phyloP scores from a whole-genome alignment of 2,329 filamentous ascomycete species.

The Podosphaera aphanis region DNA sequence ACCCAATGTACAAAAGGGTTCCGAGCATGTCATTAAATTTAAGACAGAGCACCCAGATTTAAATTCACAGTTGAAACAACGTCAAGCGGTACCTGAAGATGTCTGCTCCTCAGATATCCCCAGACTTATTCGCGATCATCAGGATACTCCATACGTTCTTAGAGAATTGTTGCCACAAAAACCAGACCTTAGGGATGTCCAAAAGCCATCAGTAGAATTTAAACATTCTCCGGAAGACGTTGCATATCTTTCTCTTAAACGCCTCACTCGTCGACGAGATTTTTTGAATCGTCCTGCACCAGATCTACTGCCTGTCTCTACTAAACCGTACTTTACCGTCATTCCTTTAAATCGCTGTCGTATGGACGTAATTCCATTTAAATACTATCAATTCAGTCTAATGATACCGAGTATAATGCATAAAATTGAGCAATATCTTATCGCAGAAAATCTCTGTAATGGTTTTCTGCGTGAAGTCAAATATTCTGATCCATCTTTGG shows the following conservation, averaged over 20 bases:
- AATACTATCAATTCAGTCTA: constrained; percentile 23
- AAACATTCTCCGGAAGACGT: constrained; percentile 20
- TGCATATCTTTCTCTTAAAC: constrained; percentile 25
- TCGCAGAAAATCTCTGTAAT: constrained; percentile 34
- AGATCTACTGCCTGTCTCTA: constrained; percentile 1
- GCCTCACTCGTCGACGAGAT: constrained; percentile 31
- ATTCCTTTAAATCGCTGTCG: constrained; percentile 25
- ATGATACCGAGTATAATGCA: constrained; percentile 53
- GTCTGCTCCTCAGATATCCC: neutral
- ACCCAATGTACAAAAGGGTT: constrained; percentile 1
- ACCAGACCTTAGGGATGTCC: constrained; percentile 21
- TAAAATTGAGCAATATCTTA: constrained; percentile 38
- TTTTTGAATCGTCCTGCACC: constrained; percentile 25
- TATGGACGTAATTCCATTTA: constrained; percentile 24
- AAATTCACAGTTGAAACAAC: neutral
- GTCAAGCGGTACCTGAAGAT: neutral
- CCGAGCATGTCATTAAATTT: constrained; percentile 8
- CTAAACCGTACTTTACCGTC: constrained; percentile 22
- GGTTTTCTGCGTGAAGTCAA: constrained; percentile 28
- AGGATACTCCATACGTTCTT: constrained; percentile 17
- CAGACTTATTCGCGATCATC: constrained; percentile 5
- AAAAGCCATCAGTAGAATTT: constrained; percentile 18
- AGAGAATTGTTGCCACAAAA: constrained; percentile 21
- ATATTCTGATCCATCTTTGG: constrained; percentile 28
- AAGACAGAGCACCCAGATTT: constrained; percentile 1